These are phyloP conservation scores for Colletotrichum spaethianum DNA, from an alignment of 2,329 filamentous ascomycete genomes.

Conservation along the genomic window DNA sequence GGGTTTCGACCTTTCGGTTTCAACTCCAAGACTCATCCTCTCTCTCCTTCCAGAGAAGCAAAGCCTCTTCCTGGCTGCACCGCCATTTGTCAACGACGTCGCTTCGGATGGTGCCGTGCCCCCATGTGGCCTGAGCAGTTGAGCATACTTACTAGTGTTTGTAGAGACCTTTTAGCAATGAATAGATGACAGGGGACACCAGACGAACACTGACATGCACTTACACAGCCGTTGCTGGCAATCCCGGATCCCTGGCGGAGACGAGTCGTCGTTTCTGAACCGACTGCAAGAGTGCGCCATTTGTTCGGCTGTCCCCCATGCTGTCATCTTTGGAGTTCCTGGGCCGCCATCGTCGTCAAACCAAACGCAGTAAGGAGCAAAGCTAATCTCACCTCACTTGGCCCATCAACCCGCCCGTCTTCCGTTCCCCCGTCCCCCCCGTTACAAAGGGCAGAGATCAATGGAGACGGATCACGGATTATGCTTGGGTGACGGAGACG, in stretches of 20 bases:
- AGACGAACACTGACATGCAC: constrained; percentile 1
- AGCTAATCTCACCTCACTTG: constrained; percentile 8
- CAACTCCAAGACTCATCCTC: constrained; percentile 10
- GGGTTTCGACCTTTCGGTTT: constrained; percentile 4
- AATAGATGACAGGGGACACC: constrained; percentile 17
- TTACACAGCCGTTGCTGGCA: background rate
- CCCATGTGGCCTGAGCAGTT: background rate
- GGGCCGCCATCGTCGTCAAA: background rate
- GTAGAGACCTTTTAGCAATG: background rate
- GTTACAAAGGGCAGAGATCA: constrained; percentile 15
- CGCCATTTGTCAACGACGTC: constrained; percentile 3
- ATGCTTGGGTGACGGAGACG: background rate
- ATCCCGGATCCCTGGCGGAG: background rate
- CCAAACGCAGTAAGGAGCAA: background rate
- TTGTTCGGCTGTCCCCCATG: constrained; percentile 7
- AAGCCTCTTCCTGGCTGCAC: background rate
- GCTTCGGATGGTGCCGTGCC: background rate
- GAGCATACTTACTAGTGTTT: too few species aligned
- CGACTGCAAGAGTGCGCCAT: constrained; percentile 7
- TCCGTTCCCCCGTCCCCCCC: constrained; percentile 17
- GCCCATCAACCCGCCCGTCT: background rate
- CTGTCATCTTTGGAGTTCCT: background rate
- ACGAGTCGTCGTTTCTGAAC: background rate
- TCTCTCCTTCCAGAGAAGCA: constrained; percentile 32
- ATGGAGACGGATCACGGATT: constrained; percentile 4